These are phyloP conservation scores for Echeveria elegans DNA, from an alignment of 164 flowering plant species.

Conservation along the genomic window DNA sequence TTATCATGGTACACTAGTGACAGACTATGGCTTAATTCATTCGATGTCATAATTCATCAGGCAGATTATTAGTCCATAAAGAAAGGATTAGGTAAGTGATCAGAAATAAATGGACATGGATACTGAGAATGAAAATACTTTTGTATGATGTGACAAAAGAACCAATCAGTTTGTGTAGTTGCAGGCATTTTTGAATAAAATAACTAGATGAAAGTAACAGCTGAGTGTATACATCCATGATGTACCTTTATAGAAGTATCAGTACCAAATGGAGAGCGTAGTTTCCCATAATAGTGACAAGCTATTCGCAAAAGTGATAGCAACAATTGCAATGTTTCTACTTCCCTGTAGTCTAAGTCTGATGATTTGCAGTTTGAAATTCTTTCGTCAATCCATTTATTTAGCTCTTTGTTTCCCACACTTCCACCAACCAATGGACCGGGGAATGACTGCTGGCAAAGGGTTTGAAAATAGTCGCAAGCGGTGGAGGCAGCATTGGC, in stretches of 20 bases:
- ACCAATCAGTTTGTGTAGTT: too few relatives aligned
- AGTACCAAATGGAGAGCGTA: conserved; percentile 87
- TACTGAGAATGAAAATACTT: too few relatives aligned
- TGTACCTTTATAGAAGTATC: conserved; percentile 55
- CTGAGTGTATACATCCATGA: neutral
- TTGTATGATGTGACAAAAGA: too few relatives aligned
- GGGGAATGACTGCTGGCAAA: conserved; percentile 74
- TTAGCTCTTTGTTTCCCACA: conserved; percentile 70
- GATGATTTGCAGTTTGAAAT: conserved; percentile 49
- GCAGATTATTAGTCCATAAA: too few relatives aligned
- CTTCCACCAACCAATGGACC: conserved; percentile 94
- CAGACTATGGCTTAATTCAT: too few relatives aligned
- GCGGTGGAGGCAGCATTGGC: conserved; percentile 22
- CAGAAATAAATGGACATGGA: too few relatives aligned
- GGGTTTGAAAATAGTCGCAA: conserved; percentile 46
- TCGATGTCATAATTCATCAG: too few relatives aligned
- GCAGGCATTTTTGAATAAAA: too few relatives aligned
- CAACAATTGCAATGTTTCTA: conserved; percentile 58
- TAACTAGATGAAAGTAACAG: neutral
- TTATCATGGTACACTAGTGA: too few relatives aligned
- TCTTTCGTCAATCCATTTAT: conserved; percentile 94
- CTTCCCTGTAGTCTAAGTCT: conserved; percentile 39
- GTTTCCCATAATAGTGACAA: conserved; percentile 91
- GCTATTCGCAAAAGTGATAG: conserved; percentile 81
- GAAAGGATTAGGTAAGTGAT: too few relatives aligned